These are phyloP conservation scores for Neocallimastix lanati DNA, from an alignment of 192 early-diverging fungal genomes.

Conservation along the genomic window DNA sequence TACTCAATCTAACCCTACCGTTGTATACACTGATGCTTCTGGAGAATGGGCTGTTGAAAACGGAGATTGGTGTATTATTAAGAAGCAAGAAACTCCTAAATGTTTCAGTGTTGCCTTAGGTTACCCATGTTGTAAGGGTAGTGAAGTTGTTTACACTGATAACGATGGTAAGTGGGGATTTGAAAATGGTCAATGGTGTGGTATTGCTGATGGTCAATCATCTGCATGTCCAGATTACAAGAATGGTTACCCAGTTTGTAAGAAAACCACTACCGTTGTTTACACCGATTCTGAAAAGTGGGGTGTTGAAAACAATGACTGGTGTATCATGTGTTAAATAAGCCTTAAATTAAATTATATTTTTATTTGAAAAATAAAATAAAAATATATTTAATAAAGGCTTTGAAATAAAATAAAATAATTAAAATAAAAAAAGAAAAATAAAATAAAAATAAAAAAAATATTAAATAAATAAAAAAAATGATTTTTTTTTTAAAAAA, in stretches of 20 bases:
- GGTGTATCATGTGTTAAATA: not conserved
- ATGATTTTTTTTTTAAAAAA: no score
- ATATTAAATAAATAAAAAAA: no score
- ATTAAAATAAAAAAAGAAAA: no score
- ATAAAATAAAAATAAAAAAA: no score
- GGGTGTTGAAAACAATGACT: not conserved
- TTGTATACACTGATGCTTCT: not conserved
- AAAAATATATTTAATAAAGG: no score
- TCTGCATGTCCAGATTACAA: not conserved
- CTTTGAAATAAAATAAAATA: no score
- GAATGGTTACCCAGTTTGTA: not conserved
- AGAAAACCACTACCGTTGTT: not conserved
- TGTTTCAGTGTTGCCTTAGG: not conserved
- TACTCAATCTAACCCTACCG: not conserved
- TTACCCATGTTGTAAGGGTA: not conserved
- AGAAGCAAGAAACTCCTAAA: not conserved
- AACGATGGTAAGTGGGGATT: not conserved
- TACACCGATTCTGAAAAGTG: not conserved
- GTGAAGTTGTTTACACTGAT: not conserved
- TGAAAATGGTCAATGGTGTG: not conserved
- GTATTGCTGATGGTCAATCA: not conserved
- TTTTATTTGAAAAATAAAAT: no score
- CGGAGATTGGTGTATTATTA: not conserved
- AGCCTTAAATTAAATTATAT: no score
- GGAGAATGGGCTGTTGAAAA: not conserved